Conservation (phyloP, 2,329 filamentous ascomycete species). For the Exophiala viscosa region DNA sequence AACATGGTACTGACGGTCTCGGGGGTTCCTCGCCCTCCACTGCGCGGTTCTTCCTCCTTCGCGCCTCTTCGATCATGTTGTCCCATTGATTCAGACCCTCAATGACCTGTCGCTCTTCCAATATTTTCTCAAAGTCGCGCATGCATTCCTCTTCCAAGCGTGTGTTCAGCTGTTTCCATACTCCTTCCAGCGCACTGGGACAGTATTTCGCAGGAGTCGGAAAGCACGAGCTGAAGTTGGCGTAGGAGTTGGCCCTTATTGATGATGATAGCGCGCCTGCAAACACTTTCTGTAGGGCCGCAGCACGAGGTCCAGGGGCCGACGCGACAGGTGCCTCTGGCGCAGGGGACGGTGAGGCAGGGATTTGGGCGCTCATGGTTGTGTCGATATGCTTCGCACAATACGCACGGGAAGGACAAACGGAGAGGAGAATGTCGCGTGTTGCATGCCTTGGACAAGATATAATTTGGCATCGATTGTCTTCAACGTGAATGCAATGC, state of each 20-base stretch:
- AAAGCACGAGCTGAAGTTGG: conserved; percentile 62
- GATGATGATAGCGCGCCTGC: conserved; percentile 57
- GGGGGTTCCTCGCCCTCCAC: conserved; percentile 21
- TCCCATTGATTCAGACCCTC: conserved; percentile 59
- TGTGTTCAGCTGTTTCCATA: conserved; percentile 57
- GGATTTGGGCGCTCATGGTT: conserved; percentile 16
- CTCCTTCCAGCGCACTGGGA: conserved; percentile 52
- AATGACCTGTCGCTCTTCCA: conserved; percentile 55
- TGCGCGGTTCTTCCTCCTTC: conserved; percentile 46
- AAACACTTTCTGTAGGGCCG: conserved; percentile 59
- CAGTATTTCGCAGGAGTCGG: conserved; percentile 59
- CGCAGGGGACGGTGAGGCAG: conserved; percentile 49
- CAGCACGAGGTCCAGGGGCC: conserved; percentile 58
- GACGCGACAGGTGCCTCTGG: conserved; percentile 52
- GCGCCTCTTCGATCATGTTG: conserved; percentile 56
- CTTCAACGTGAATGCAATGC: no score
- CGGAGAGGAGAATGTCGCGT: no score
- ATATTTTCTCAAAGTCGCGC: conserved; percentile 59
- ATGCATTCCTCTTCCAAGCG: conserved; percentile 56
- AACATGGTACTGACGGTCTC: conserved; percentile 14
- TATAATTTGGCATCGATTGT: no score
- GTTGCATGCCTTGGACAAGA: no score
- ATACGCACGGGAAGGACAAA: no score
- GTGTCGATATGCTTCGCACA: no score
- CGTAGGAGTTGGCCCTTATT: conserved; percentile 58